Evolutionary conservation across 1,139 yeast genomes (phyloP), one percentile per base, ranked within the genome.

Genomic region (Trichomonascaceae sp.): DNA sequence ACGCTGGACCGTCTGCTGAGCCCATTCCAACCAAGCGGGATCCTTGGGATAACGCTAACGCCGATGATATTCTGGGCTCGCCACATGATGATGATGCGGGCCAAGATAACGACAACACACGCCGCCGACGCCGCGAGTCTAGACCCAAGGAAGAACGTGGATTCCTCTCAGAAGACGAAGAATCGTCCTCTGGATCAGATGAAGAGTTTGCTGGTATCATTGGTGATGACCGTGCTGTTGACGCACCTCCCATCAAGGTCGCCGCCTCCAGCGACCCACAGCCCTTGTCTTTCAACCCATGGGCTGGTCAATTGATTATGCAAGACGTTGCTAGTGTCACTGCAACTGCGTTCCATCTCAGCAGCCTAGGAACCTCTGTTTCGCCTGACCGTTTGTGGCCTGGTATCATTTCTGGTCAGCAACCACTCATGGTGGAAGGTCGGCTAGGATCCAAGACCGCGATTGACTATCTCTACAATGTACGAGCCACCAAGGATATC

Each of bases 221-320:
- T n/a, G n/a, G n/a, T n/a, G n/a, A n/a, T n/a, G n/a, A n/a, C n/a
- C n/a, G n/a, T n/a, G n/a, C n/a, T n/a, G n/a, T n/a, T n/a, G n/a
- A n/a, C n/a, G n/a, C n/a, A n/a, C n/a, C 16, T 20, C 17, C 29
- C 23, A 28, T 27, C 29, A 17, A 25, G 28, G 17, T 32, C 38
- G 16, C 38, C 28, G 28, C 29, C 42, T n/a, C n/a, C n/a, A n/a
- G n/a, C n/a, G 3, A 46, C 73, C 5, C 23, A 20, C 23, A 20
- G 11, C 23, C 11, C 11, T 20, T 6, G 6, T n/a, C n/a, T n/a
- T n/a, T n/a, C n/a, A n/a, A n/a, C 11, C 23, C 23, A 6, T 77
- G 84, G 85, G 42, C 56, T 2, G 85, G 85, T 1, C 58, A 56
- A 13, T 59, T 76, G 4, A 55, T 63, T 3, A 74, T 76, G 58